Base-by-base conservation (phyloP, 352 stramenopile species). In the Globisporangium splendens region DNA sequence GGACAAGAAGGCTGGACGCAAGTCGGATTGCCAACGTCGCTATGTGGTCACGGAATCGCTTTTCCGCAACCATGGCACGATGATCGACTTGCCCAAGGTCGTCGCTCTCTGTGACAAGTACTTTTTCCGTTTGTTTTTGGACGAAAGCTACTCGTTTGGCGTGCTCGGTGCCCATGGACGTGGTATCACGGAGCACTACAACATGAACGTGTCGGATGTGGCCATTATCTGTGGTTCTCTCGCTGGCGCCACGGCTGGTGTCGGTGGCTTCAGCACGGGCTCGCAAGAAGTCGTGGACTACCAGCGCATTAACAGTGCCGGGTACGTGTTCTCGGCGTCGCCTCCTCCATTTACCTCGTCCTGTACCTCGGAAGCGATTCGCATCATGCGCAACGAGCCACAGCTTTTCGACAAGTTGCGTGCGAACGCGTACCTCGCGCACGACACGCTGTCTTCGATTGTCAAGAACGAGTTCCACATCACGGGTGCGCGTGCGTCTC, bases 241-340 rank as follows among this genome's bases (percentile, higher is more conserved):
- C 21, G 90, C 96, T 53, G 97, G 96, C 55, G 82, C 95, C 1
- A 68, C 98, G 3, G 95, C 93, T 7, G 96, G 85, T 59, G 89
- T 99, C 50, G 97, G 97, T 21, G 97, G 97, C 47, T 95, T 99
- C 58, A 98, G 95, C 59, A 96, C 98, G 41, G 97, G 97, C 13
- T 97, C 86, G 51, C 86, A 96, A 65, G 96, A 99, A 59, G 92
- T 99, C 7, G 93, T 99, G 11, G 95, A 99, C 74, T 98, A 99
- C 83, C 97, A 99, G 77, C 91, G 97, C 50, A 86, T 99, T 35
- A 98, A 95, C 66, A 98, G 94, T 42, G 96, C 96, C 7, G 97
- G 96, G 50, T 99, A 99, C 74, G 98, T 97, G 64, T 99, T 98
- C 75, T 98, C 93, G 61, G 97, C 97, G n/a, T 98, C 96, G 50